Base-by-base conservation (phyloP, 352 stramenopile species). In the Pythium guiyangense region DNA sequence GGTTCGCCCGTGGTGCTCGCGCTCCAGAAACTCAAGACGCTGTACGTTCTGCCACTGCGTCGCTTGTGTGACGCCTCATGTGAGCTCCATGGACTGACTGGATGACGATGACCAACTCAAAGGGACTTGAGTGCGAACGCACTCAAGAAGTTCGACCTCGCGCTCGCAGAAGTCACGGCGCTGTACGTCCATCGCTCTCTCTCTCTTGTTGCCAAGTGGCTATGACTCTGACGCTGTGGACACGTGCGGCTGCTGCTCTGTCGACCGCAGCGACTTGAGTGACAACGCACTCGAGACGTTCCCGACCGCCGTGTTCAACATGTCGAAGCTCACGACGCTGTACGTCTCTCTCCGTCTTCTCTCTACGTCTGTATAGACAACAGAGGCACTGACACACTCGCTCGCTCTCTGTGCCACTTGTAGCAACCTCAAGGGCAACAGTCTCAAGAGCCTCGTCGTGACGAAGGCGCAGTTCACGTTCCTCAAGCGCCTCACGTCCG, bases 271-370 rank as follows among this genome's bases (percentile, higher is more conserved):
- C 35, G 64, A 82, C 49, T 47, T 91, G 45, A 71, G 68, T 4
- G 35, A 66, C 61, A 91, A 91, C 43, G 63, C 64, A n/a, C 48
- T 91, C 57, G 79, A 70, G 0, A 69, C 63, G 11, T 91, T 91
- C 55, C 68, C 75, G 15, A 67, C 54, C 6, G 62, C 52, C 3
- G 71, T 91, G 10, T 91, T 89, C 66, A 81, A 83, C 55, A 88
- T 89, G 76, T 70, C 69, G 12, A 79, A 83, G 54, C 78, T 91
- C 59, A 81, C 70, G 8, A 63, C 71, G n/a, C 52, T 91, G 78
- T 88, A 59, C 53, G 77, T 3, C 22, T 52, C 5, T 47, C 48
- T 26, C 18, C 44, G 10, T 62, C 12, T 37, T 10, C 4, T 9
- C 29, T 34, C 29, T 34, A 9, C 3, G 29, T 2, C 1, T 22